These are phyloP conservation scores for Pythium scleroteichum DNA, from an alignment of 352 stramenopile species.

Conservation along the genomic window DNA sequence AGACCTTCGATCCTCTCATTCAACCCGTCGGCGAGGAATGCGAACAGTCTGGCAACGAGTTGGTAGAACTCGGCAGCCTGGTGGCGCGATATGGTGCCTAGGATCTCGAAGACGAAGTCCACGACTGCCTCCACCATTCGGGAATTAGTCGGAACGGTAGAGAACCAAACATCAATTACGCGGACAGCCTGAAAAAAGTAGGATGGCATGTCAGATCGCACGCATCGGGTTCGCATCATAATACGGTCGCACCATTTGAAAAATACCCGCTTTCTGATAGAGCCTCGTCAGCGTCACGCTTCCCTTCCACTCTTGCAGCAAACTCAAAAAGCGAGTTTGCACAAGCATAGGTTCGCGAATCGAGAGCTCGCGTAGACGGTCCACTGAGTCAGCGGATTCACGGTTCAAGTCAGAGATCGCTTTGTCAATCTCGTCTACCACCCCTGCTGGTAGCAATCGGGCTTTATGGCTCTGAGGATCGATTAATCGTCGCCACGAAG, in stretches of 20 bases:
- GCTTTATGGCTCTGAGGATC: constrained; percentile 4
- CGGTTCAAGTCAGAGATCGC: constrained; percentile 40
- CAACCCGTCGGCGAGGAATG: constrained; percentile 54
- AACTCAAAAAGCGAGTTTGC: constrained; percentile 41
- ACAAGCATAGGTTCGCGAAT: constrained; percentile 59
- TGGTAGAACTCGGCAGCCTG: constrained; percentile 70
- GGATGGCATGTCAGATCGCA: no score
- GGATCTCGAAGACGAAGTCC: constrained; percentile 67
- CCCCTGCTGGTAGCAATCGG: constrained; percentile 25
- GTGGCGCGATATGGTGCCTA: constrained; percentile 61
- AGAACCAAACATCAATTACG: constrained; percentile 58
- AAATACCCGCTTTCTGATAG: constrained; percentile 61
- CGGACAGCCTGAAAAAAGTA: constrained; percentile 43
- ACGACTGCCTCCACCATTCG: constrained; percentile 39
- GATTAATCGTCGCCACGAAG: constrained; percentile 51
- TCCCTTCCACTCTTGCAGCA: constrained; percentile 48
- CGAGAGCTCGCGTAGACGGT: constrained; percentile 59
- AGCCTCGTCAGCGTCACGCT: constrained; percentile 66
- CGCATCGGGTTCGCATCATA: neutral
- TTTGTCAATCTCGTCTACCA: constrained; percentile 50
- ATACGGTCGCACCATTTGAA: constrained; percentile 51
- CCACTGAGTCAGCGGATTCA: constrained; percentile 50
- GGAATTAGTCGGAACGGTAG: constrained; percentile 37
- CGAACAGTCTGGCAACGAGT: constrained; percentile 48
- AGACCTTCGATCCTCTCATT: constrained; percentile 37